Evolutionary conservation across 1,284 basidiomycete genomes (phyloP), one percentile per base, ranked within the genome.

Genomic region (Anthracocystis panici-leucophaei): DNA sequence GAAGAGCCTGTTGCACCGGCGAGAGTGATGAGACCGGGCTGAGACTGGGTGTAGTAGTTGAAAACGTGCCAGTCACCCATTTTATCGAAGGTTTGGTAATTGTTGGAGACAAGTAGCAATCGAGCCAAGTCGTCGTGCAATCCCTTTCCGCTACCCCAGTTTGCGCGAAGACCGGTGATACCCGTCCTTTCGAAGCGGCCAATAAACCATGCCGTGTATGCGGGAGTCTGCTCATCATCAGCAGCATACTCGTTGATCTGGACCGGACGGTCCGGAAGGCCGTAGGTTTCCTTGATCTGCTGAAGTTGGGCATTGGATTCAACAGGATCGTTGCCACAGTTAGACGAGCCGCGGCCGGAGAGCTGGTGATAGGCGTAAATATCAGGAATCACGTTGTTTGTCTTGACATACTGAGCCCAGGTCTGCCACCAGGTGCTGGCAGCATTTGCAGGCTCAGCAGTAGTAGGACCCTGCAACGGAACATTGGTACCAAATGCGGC

Each of bases 231-330:
- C 57, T 60, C 41, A 21, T 45, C 31, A 7, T 3, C 16, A 3
- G 10, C 7, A 9, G 49, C 57, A 40, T 45, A 60, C 50, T 60
- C 51, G 59, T 61, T 61, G 59, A 54, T 61, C 59, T 61, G 59
- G 23, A 61, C 51, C 16, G 50, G 44, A 9, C 51, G 27, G 23
- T 46, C 51, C 0, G 44, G 50, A 6, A 61, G 51, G 9, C 59
- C 59, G 31, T 61, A 54, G 2, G 9, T 29, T 4, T 18, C 0
- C 18, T 48, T 35, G 29, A 54, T 21, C n/a, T 33, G n/a, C 5
- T 53, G 16, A 5, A 61, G 20, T 3, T 48, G 31, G 2, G 12
- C 29, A 11, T 33, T 14, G 12, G 51, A 54, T 9, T 29, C 18
- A 25, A 61, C 51, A 7, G 51, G 59, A 20, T 61, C 59, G 51